Evolutionary conservation across 208 protist species (phyloP), one percentile per base, ranked within the genome.

Genomic region (Leishmania gerbilli): DNA sequence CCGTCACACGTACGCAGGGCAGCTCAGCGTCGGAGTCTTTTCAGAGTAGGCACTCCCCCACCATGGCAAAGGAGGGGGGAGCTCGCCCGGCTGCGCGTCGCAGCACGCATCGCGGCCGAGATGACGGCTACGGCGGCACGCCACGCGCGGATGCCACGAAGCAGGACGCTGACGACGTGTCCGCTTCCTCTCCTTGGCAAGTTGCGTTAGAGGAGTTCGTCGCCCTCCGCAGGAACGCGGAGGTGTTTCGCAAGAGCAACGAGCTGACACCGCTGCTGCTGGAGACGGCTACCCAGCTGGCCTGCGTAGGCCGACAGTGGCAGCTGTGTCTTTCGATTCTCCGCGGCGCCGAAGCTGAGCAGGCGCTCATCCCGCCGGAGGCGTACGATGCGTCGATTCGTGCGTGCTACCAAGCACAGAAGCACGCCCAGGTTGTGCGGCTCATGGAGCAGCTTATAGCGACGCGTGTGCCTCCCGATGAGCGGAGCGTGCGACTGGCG

Each of bases 351-450:
- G 89, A 76, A 11, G 76, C 74, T 42, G 74, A 89, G 74, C 89
- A 92, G 76, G 77, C 82, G 40, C 76, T 93, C 21, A 84, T 93
- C 47, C 92, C 92, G 19, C 88, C 90, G 0, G 90, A 95, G 82
- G 88, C 90, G 34, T 92, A 92, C 77, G 92, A 95, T 68, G 89
- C 90, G 5, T 90, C 92, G 3, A 87, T 95, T 64, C 89, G 84
- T 71, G 76, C 88, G 40, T 93, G 87, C 82, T 95, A 89, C 68
- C 84, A 84, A 31, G 75, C 84, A 2, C 76, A 82, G 3, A 37
- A 75, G 31, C 84, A 93, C 80, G 37, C 49, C 11, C 80, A 92
- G 11, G 92, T 95, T 55, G 83, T 93, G 65, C 37, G 71, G 3
- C 80, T 91, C 34, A 87, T 93, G 88, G 71, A 84, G 62, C 74